These are phyloP conservation scores for Fraxinus anomala DNA, from an alignment of 257 asterid species.

Conservation along the genomic window DNA sequence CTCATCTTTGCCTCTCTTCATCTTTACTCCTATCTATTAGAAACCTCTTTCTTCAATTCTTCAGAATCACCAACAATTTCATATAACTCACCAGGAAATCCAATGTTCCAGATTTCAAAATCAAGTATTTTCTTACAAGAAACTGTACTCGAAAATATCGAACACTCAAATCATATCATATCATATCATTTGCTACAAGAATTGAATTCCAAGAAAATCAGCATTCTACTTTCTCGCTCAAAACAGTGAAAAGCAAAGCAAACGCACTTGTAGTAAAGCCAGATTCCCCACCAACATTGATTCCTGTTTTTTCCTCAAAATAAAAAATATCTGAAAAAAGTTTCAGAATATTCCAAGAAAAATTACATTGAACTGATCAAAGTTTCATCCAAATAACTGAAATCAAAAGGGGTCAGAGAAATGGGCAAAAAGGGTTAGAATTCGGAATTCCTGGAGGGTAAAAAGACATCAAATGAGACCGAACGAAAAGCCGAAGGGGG, in stretches of 20 bases:
- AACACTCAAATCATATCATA: background rate
- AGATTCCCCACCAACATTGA: slow-evolving; percentile 27
- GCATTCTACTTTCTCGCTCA: background rate
- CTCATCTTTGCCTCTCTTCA: slow-evolving; percentile 77
- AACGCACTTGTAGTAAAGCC: slow-evolving; percentile 29
- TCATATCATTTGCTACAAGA: slow-evolving; percentile 8
- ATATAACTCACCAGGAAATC: slow-evolving; percentile 29
- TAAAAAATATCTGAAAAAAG: slow-evolving; percentile 1
- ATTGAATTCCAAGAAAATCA: slow-evolving; percentile 8
- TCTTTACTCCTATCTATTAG: slow-evolving; percentile 28
- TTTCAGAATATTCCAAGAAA: slow-evolving; percentile 9
- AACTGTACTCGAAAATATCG: background rate
- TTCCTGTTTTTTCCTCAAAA: slow-evolving; percentile 9
- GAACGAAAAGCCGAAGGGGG: slow-evolving; percentile 17
- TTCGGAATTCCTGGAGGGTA: slow-evolving; percentile 13
- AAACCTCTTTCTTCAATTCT: background rate
- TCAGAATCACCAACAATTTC: slow-evolving; percentile 2
- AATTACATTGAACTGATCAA: slow-evolving; percentile 10
- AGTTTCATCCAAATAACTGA: background rate
- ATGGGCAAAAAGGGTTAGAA: background rate
- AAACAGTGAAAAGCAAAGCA: slow-evolving; percentile 11
- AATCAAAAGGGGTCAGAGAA: slow-evolving; percentile 23
- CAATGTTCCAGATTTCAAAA: slow-evolving; percentile 14
- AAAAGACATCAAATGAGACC: slow-evolving; percentile 13
- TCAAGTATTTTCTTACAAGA: background rate